Conservation (phyloP, 441 rosid genomes). For the Euphorbia corollata region DNA sequence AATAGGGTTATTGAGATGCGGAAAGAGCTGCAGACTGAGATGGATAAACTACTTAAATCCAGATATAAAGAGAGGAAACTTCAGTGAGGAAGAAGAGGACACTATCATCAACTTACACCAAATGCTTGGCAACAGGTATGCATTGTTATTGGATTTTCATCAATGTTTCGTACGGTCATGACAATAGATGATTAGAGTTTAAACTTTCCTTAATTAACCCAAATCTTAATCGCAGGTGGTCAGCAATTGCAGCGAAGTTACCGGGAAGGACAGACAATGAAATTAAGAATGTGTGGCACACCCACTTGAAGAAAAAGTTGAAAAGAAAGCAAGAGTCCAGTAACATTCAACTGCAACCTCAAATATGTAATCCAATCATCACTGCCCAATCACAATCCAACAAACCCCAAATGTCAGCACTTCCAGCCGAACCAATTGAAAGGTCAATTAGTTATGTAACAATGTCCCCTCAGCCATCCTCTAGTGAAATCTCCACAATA, state of each 20-base stretch:
- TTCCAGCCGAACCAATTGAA: neutral
- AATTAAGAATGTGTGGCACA: slow-evolving; percentile 92
- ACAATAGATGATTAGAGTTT: too few species aligned
- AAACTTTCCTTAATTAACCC: neutral
- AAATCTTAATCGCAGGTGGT: slow-evolving; percentile 45
- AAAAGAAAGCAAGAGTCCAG: slow-evolving; percentile 26
- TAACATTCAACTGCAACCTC: neutral
- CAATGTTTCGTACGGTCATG: neutral
- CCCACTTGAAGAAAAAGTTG: slow-evolving; percentile 75
- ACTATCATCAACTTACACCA: slow-evolving; percentile 59
- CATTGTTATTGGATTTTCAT: neutral
- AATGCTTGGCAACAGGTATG: slow-evolving; percentile 62
- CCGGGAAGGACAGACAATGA: slow-evolving; percentile 91
- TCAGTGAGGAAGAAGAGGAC: slow-evolving; percentile 67
- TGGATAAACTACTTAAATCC: slow-evolving; percentile 80
- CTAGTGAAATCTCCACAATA: slow-evolving; percentile 41
- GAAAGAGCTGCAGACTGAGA: slow-evolving; percentile 85
- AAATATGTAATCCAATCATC: slow-evolving; percentile 2
- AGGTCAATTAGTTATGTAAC: slow-evolving; percentile 3
- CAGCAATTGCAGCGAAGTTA: slow-evolving; percentile 68
- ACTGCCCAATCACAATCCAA: slow-evolving; percentile 19
- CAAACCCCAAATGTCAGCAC: neutral
- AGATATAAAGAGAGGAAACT: slow-evolving; percentile 75
- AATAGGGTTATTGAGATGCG: slow-evolving; percentile 69
- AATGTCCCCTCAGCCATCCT: slow-evolving; percentile 45